Conservation (phyloP, 208 protist species). For the Trypanosoma congolense region DNA sequence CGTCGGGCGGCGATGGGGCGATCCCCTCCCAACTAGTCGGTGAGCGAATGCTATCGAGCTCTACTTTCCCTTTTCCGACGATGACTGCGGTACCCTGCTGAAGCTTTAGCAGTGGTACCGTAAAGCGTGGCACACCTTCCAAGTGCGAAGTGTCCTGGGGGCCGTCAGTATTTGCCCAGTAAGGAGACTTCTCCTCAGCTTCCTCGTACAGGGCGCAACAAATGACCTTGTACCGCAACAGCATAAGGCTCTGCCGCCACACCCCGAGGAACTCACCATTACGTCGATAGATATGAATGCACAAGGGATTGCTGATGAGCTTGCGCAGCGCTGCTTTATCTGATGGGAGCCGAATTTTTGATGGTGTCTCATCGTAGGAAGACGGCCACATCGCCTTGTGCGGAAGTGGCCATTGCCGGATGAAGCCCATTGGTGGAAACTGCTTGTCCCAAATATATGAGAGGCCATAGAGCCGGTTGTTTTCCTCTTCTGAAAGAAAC, state of each 20-base stretch:
- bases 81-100: slow-evolving; percentile 24
- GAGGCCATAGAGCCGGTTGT: slow-evolving; percentile 54
- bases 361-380: not conserved
- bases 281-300: slow-evolving; percentile 16
- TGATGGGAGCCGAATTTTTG: not conserved
- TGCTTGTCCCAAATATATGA: slow-evolving; percentile 58
- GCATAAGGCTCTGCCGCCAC: slow-evolving; percentile 72
- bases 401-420: slow-evolving; percentile 56
- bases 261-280: slow-evolving; percentile 39
- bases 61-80: slow-evolving; percentile 6
- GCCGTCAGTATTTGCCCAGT: not conserved
- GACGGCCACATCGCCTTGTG: slow-evolving; percentile 74
- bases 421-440: slow-evolving; percentile 71
- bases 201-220: slow-evolving; percentile 74
- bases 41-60: slow-evolving; percentile 26
- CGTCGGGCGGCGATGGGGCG: slow-evolving; percentile 28
- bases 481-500: slow-evolving; percentile 10
- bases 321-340: not conserved
- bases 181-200: slow-evolving; percentile 13
- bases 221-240: slow-evolving; percentile 79
- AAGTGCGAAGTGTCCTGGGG: not conserved
- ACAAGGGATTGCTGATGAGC: slow-evolving; percentile 3
- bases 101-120: slow-evolving; percentile 48
- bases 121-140: slow-evolving; percentile 41
- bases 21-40: slow-evolving; percentile 65